Percentiles rank a stretch among this genome's conserved stretches.
Evolutionary conservation across 441 rosid species (phyloP).

Genomic region (Cnidoscolus chayamansa): DNA sequence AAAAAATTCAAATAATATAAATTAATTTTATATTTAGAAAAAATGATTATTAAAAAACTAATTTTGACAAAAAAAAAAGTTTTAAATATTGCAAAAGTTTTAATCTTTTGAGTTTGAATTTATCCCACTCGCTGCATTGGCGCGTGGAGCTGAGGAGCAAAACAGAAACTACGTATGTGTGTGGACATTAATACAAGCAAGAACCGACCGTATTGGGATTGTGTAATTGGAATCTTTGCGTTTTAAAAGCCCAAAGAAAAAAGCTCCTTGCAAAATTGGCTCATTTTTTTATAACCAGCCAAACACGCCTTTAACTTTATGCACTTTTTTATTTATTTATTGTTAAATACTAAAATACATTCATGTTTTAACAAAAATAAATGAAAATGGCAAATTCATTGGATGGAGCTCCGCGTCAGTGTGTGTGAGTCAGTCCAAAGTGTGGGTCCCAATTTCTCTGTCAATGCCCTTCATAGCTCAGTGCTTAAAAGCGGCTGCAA

Average conservation of each 20-base stretch:
- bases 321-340: too few relatives aligned
- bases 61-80: too few relatives aligned
- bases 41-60: too few relatives aligned
- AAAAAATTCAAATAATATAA: too few relatives aligned
- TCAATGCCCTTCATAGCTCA: conserved; percentile 23
- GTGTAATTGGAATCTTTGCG: conserved; percentile 26
- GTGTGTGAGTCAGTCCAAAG: conserved; percentile 8
- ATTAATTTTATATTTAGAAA: too few relatives aligned
- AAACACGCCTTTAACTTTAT: background rate
- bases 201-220: conserved; percentile 31
- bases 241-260: background rate
- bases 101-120: background rate
- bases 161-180: background rate
- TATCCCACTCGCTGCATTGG: background rate
- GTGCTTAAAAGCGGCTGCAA: conserved; percentile 53
- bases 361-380: background rate
- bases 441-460: conserved; percentile 13
- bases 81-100: too few relatives aligned
- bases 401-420: conserved; percentile 20
- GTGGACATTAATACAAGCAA: background rate
- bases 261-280: background rate
- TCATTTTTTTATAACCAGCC: conserved; percentile 10
- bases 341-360: background rate
- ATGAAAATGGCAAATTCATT: background rate
- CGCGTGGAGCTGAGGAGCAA: conserved; percentile 15